Evolutionary conservation across 1,284 basidiomycete species (phyloP), one percentile per base, ranked within the genome.

Genomic region (Peniophora sp.): DNA sequence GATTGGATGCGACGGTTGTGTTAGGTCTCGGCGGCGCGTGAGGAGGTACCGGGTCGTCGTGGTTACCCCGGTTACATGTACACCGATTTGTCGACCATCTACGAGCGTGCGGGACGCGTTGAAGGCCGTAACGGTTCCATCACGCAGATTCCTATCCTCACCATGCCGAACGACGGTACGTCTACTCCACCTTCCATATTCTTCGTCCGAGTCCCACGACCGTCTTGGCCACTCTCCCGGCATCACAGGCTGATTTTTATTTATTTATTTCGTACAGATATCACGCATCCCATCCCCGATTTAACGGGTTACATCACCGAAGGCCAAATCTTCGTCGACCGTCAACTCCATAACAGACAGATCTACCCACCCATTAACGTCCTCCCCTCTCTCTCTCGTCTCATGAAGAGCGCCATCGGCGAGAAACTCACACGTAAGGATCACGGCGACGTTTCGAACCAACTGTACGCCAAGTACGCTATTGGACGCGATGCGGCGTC

Each of bases 331-430:
- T 97, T 91, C 70, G 91, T 99, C 64, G 97, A 99, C 77, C 88
- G 96, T 60, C 89, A 91, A 65, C 72, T 95, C 67, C 78, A 93
- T 76, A 94, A 95, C 73, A 79, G 91, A 63, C 96, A 98, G 71
- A 96, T 99, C 69, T 99, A 98, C 74, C 97, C 97, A 43, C 97
- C 97, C 47, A 99, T 99, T 80, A 99, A 99, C 74, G 97, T 99
- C 56, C 79, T 99, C 45, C 97, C 97, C 50, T 99, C 97, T 55
- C 78, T 99, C 60, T 98, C 96, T 61, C 93, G 97, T 72, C 74
- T 99, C 65, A 99, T 99, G 97, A 99, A 99, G 85, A 92, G 88
- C 60, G 97, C 97, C 58, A 98, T 99, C 67, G 97, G 97, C 56
- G 96, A 97, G 69, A 86, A 92, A 71, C 77, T 98, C 63, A 99